These are phyloP conservation scores for Irpex sp. DNA, from an alignment of 1,284 basidiomycete genomes.

Conservation along the genomic window DNA sequence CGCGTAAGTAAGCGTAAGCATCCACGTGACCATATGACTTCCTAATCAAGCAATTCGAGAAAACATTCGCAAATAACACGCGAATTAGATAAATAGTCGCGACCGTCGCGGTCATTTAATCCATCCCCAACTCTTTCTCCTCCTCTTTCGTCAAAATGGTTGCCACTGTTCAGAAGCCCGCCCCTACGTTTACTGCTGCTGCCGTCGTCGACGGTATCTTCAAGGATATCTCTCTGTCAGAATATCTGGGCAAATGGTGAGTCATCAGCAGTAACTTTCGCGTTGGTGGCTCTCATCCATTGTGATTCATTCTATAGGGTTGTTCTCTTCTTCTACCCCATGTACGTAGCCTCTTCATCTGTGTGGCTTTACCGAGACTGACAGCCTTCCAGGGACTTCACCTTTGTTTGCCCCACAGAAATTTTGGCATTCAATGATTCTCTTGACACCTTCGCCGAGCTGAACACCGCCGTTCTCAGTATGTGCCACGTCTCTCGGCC, in stretches of 20 bases:
- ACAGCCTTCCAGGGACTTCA: conserved; percentile 55
- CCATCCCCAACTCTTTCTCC: conserved; percentile 1
- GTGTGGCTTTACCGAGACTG: conserved; percentile 9
- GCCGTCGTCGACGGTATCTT: conserved; percentile 77
- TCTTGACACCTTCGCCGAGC: conserved; percentile 65
- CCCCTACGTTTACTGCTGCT: conserved; percentile 73
- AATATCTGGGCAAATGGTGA: conserved; percentile 83
- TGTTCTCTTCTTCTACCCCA: conserved; percentile 78
- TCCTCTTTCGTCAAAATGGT: conserved; percentile 42
- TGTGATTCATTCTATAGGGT: conserved; percentile 44
- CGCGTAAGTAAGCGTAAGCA: conserved; percentile 3
- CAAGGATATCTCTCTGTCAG: conserved; percentile 67
- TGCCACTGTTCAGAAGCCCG: conserved; percentile 73
- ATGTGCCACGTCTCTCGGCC: conserved; percentile 16
- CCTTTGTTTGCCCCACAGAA: conserved; percentile 90
- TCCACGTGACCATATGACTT: conserved; percentile 6
- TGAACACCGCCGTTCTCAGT: conserved; percentile 79
- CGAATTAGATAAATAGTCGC: conserved; percentile 5
- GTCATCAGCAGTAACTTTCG: not conserved
- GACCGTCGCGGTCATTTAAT: not conserved
- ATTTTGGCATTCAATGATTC: conserved; percentile 91
- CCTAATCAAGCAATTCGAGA: not conserved
- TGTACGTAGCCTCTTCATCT: conserved; percentile 41
- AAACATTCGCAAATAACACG: conserved; percentile 10
- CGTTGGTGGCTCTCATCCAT: conserved; percentile 11